phyloP scores from a whole-genome alignment of 345 rosid species.

The Lenwebbia sp. region DNA sequence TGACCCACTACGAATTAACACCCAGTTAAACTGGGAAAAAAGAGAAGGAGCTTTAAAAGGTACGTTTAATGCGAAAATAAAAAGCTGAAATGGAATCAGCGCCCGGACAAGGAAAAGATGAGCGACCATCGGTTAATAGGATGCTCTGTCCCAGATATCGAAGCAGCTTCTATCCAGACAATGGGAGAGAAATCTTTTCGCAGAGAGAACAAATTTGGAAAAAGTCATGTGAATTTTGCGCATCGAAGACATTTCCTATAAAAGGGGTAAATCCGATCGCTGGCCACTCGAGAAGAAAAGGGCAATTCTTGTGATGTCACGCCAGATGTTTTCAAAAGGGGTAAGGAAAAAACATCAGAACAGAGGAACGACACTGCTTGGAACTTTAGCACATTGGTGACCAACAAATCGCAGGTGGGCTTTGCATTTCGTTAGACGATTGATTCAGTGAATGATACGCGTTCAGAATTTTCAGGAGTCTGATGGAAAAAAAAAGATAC shows the following conservation, averaged over 20 bases:
- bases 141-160: slow-evolving; percentile 24
- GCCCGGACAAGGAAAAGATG: slow-evolving; percentile 5
- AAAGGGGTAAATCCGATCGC: background rate
- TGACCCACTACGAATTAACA: slow-evolving; percentile 90
- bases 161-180: slow-evolving; percentile 6
- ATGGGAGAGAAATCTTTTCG: background rate
- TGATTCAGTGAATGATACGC: background rate
- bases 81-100: background rate
- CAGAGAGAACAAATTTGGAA: background rate
- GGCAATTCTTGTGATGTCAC: background rate
- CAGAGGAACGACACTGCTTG: background rate
- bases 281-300: background rate
- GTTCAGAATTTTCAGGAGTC: background rate
- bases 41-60: background rate
- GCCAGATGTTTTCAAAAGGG: background rate
- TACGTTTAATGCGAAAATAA: slow-evolving; percentile 2
- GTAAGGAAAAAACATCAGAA: background rate
- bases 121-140: slow-evolving; percentile 18
- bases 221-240: background rate
- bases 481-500: background rate
- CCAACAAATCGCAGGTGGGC: background rate
- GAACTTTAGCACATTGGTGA: slow-evolving; percentile 5
- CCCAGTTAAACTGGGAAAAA: slow-evolving; percentile 55
- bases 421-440: background rate
- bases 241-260: background rate